phyloP scores from a whole-genome alignment of 179 eudicot species.

The Spergularia azorica region DNA sequence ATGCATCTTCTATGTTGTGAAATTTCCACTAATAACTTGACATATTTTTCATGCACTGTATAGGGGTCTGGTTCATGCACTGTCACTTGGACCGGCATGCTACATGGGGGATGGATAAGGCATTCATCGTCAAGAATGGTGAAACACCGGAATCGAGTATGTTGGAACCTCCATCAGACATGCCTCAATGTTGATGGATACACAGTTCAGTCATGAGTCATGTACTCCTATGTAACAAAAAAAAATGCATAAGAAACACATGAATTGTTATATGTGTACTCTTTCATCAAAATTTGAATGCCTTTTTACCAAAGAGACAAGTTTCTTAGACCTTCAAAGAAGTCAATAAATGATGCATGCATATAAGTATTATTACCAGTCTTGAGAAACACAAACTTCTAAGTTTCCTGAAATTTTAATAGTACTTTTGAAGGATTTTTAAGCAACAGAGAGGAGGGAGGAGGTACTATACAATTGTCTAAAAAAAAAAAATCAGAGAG shows the following conservation, averaged over 20 bases:
- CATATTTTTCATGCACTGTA: neutral
- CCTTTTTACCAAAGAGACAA: too few species aligned
- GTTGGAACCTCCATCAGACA: constrained; percentile 26
- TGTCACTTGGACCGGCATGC: constrained; percentile 32
- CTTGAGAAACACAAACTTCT: too few species aligned
- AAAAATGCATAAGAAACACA: too few species aligned
- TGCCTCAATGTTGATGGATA: constrained; percentile 21
- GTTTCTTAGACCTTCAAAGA: too few species aligned
- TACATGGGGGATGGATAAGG: constrained; percentile 39
- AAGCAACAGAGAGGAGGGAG: too few species aligned
- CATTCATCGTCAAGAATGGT: constrained; percentile 37
- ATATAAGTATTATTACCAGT: too few species aligned
- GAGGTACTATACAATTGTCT: neutral
- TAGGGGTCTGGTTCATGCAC: constrained; percentile 28
- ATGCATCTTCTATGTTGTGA: neutral
- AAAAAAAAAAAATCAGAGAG: neutral
- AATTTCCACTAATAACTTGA: neutral
- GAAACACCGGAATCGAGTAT: constrained; percentile 24
- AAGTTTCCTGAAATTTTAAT: too few species aligned
- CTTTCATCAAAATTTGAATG: too few species aligned
- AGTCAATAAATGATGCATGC: too few species aligned
- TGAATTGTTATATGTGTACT: too few species aligned
- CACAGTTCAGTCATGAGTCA: neutral
- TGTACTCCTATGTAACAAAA: too few species aligned
- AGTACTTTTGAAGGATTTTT: too few species aligned